Evolutionary conservation across 2,329 filamentous ascomycete species (phyloP), one percentile per base, ranked within the genome.

Genomic region (Zelopaecilomyces penicillatus): DNA sequence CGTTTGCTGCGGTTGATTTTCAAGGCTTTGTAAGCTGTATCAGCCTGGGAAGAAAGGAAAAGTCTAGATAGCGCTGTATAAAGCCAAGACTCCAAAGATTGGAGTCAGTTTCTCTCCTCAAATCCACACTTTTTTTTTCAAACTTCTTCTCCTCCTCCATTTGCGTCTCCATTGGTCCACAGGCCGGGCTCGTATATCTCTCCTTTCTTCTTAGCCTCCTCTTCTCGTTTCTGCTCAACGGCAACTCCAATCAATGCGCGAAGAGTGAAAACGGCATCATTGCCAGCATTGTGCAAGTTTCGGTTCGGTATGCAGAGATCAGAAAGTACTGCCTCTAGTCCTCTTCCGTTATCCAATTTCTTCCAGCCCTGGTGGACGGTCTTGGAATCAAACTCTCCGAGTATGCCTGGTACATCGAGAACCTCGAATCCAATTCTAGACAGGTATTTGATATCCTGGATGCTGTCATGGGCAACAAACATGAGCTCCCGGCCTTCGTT

Each of bases 271-370:
- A 81, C 75, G 0, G 89, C 88, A 59, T 95, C 89, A 52, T 95
- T 95, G 2, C 89, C 82, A 0, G 83, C 89, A 57, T 95, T 95
- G 63, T 95, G 89, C n/a, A 91, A 69, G 53, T 85, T 72, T 62
- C 70, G 76, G 36, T 71, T 76, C 0, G 65, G 55, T 6, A 94
- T 76, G 3, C 75, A 76, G 29, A 95, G 68, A 5, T 83, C 73
- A 5, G 63, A 56, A 27, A 95, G 74, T 10, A 94, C 71, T 5
- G 54, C 66, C 0, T 66, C 67, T 2, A 97, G 73, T 1, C 74
- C 75, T 10, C 74, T 72, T 4, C 70, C 60, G 3, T 83, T 68
- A 0, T 58, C 54, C 26, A 76, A 71, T 10, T 73, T 69, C 30
- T 71, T 73, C 56, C 83, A 74, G 10, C 78, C 75, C 49, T 81